Evolutionary conservation across 352 stramenopile species (phyloP), one percentile per base, ranked within the genome.

Genomic region (Pythium aphanidermatum): DNA sequence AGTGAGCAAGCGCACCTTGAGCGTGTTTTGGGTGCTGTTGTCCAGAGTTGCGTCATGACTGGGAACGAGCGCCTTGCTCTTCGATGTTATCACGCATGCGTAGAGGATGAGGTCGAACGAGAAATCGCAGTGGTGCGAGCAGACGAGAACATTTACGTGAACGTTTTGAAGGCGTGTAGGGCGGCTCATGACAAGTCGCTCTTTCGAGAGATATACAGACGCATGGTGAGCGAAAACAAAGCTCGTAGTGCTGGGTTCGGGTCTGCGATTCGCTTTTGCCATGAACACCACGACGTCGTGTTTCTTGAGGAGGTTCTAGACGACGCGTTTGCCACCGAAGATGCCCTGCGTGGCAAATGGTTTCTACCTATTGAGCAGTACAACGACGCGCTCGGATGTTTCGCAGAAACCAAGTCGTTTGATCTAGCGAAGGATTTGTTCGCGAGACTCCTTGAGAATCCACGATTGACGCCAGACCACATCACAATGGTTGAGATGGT

Each of bases 121-220:
- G 16, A 2, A 31, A 7, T 16, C 11, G 4, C 16, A 20, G 32
- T 21, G 11, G 32, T 56, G 8, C 60, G 38, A 7, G 58, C 47
- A n/a, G 79, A 91, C 51, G 79, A 91, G 47, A 91, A 88, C 42
- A 80, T 91, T 12, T 83, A 76, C 51, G 74, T 91, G 21, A 91
- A 88, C 48, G 57, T 82, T 14, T 62, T 91, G 48, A 84, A 83
- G 49, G 69, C 75, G 12, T 73, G 64, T 25, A 50, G 52, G 11
- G 60, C 52, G 12, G 33, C 65, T 7, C 55, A 64, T 1, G 65
- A 91, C 45, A 47, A 49, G 2, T 41, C 40, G 12, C 45, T 65
- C n/a, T 74, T 88, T 17, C 67, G 65, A 21, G 54, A 86, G 24
- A 64, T 71, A 14, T 91, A 86, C 38, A 51, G 60, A 2, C 49